Evolutionary conservation across 1,284 basidiomycete genomes (phyloP).

Genomic region (Ceratobasidium sp.): DNA sequence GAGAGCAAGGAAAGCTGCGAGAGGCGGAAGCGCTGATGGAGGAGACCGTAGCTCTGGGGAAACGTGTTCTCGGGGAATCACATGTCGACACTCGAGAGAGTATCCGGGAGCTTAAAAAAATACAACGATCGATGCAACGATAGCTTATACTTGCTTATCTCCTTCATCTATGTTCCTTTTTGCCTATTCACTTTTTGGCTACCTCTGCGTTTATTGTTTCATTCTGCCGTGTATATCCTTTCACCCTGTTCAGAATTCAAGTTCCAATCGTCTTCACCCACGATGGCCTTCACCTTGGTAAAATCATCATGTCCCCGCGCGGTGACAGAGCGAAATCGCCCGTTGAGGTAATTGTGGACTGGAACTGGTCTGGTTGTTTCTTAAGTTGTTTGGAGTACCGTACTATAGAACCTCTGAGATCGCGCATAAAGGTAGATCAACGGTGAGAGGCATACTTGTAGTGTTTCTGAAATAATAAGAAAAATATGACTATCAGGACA

Average conservation of each 20-base stretch:
- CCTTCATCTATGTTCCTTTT: no score
- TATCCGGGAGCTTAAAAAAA: no score
- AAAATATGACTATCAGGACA: neutral
- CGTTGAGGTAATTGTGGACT: neutral
- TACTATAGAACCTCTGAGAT: neutral
- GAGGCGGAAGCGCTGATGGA: slow-evolving; percentile 11
- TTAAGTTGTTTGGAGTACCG: neutral
- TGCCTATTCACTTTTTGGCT: no score
- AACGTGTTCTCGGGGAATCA: no score
- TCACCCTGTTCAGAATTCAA: no score
- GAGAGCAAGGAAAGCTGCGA: neutral
- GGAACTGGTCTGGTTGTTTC: neutral
- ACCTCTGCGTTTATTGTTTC: no score
- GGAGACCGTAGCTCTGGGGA: neutral
- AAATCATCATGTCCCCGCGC: neutral
- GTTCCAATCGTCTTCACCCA: neutral
- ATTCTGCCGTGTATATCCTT: no score
- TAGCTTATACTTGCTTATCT: no score
- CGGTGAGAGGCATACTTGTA: neutral
- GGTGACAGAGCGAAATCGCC: neutral
- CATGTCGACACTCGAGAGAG: no score
- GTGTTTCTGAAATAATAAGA: neutral
- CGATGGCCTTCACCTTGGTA: neutral
- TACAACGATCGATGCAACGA: no score
- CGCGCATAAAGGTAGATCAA: neutral